phyloP scores from a whole-genome alignment of 345 rosid species.

The Lumnitzera littorea region DNA sequence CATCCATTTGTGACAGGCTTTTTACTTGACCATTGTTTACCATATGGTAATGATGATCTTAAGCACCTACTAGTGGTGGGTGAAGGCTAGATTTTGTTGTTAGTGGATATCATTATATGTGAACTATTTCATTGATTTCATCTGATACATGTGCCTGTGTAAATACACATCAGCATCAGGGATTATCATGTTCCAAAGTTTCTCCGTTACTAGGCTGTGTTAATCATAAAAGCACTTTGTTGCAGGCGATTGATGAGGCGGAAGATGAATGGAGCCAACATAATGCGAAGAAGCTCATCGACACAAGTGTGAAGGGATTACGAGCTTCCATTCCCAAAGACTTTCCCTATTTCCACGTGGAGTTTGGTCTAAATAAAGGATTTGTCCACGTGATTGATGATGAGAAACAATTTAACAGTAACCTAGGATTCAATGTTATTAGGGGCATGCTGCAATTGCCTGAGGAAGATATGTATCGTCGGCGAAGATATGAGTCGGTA shows the following conservation, averaged over 20 bases:
- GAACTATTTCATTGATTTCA: too few species aligned
- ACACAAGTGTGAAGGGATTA: conserved; percentile 80
- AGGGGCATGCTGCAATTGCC: conserved; percentile 78
- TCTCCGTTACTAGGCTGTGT: not conserved
- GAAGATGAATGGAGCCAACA: conserved; percentile 99
- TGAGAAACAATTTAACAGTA: conserved; percentile 68
- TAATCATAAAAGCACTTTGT: not conserved
- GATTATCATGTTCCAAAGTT: not conserved
- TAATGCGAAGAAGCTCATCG: conserved; percentile 86
- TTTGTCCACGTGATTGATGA: conserved; percentile 96
- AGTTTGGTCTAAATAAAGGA: conserved; percentile 74
- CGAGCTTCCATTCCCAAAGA: conserved; percentile 80
- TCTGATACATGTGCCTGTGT: too few species aligned
- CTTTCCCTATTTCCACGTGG: conserved; percentile 92
- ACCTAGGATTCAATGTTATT: conserved; percentile 78
- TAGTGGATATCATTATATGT: too few species aligned
- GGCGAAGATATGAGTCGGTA: conserved; percentile 49
- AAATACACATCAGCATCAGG: not conserved
- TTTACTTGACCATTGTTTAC: too few species aligned
- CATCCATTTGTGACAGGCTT: too few species aligned
- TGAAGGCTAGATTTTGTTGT: too few species aligned
- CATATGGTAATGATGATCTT: too few species aligned
- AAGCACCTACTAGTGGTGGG: too few species aligned
- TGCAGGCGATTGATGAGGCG: conserved; percentile 91
- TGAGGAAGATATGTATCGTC: conserved; percentile 87